phyloP scores from a whole-genome alignment of 495 filamentous ascomycete species.

The Aspergillus cavernicola region DNA sequence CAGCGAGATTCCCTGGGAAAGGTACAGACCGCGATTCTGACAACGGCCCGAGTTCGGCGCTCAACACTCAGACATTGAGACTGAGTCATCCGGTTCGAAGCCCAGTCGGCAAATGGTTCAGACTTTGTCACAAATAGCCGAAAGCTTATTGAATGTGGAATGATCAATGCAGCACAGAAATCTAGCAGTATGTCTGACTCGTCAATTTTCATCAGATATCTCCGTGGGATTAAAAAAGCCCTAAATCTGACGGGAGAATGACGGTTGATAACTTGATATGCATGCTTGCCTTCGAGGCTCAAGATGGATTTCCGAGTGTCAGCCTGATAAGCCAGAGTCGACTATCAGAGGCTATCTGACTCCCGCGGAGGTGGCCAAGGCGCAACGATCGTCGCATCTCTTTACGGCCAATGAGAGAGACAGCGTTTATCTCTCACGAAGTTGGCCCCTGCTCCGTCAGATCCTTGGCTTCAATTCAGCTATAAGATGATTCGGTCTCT shows the following conservation, averaged over 20 bases:
- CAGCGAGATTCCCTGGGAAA: too few relatives aligned
- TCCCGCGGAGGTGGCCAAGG: slow-evolving; percentile 8
- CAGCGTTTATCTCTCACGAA: slow-evolving; percentile 3
- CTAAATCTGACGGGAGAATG: background rate
- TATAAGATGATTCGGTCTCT: background rate
- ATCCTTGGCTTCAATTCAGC: slow-evolving; percentile 3
- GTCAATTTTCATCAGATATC: background rate
- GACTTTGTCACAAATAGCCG: too few relatives aligned
- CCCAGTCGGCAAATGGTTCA: too few relatives aligned
- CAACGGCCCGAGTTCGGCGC: too few relatives aligned
- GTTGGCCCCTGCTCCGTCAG: background rate
- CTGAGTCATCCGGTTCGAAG: too few relatives aligned
- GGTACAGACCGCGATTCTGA: too few relatives aligned
- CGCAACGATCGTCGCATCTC: background rate
- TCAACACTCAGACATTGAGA: too few relatives aligned
- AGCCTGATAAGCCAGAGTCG: slow-evolving; percentile 8
- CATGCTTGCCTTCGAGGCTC: background rate
- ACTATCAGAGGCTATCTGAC: slow-evolving; percentile 6
- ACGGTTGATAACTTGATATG: background rate
- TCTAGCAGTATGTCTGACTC: too few relatives aligned
- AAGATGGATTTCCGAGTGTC: slow-evolving; percentile 2
- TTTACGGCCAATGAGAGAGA: background rate
- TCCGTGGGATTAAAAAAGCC: background rate
- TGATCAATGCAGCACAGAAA: too few relatives aligned
- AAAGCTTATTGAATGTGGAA: too few relatives aligned